Base-by-base conservation (phyloP, 2,329 filamentous ascomycete species). In the Diaporthe ampelina region DNA sequence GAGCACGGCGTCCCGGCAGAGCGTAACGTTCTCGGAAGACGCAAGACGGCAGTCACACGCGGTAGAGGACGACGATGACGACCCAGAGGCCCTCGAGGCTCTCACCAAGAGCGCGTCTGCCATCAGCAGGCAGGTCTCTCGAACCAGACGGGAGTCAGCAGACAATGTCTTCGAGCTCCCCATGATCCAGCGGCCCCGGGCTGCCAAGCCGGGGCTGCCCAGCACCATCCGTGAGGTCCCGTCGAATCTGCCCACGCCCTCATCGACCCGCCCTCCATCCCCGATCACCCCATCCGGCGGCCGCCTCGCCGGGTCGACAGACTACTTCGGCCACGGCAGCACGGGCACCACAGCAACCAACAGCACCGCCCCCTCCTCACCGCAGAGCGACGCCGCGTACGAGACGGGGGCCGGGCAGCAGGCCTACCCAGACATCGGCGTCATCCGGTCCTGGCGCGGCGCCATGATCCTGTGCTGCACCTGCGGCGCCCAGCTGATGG, bases 401-500 rank as follows among this genome's bases (percentile, higher is more conserved):
- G 73, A 74, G 68, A 57, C 50, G 21, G 73, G 73, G 13, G 57
- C 50, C 1, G 68, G 67, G 17, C 61, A 65, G 32, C 45, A 65
- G 45, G 57, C 68, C 9, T 76, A 76, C 48, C 76, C 76, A 32
- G 76, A 76, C 26, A 52, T 76, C 5, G 72, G 74, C n/a, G 59
- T 74, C 5, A 74, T 76, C 65, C 71, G 56, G 56, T 85, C 83
- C 15, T 83, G 83, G 81, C 80, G 82, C 56, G 84, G 84, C 1
- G 78, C 78, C 9, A 74, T 84, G 74, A 81, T 85, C 35, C 76
- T 85, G 43, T 72, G 84, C 26, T 81, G 83, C 26, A 85, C 84
- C 4, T 84, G 83, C 37, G 84, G 84, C 58, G 83, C 84, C 9
- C 84, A 85, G 63, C 80, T 85, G 50, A 81, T 85, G 59, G 84